Percentiles rank a stretch among this genome's conserved stretches.
Evolutionary conservation across 495 filamentous ascomycete genomes (phyloP).

Genomic region (Hyphodiscus hymeniophilus): DNA sequence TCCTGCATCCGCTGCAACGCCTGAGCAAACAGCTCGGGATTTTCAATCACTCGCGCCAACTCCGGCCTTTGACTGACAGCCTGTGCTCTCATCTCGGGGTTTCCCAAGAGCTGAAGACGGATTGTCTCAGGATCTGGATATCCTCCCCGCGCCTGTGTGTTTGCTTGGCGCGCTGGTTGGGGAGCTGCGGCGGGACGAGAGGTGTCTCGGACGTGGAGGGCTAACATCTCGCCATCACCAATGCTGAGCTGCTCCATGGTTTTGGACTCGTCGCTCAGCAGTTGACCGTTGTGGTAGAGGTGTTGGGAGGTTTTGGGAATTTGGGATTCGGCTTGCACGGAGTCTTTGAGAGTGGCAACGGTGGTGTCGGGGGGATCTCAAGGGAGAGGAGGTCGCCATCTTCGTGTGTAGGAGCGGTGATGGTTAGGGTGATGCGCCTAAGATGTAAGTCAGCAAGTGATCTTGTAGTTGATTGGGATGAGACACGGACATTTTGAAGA

Average conservation of each 20-base stretch:
- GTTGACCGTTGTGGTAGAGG: conserved; percentile 83
- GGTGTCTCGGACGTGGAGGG: conserved; percentile 61
- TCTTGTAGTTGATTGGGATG: neutral
- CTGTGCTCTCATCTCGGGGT: conserved; percentile 62
- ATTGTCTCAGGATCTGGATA: conserved; percentile 71
- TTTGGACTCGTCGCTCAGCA: conserved; percentile 66
- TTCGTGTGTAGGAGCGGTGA: conserved; percentile 58
- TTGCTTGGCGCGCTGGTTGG: conserved; percentile 22
- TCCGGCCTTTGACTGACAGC: conserved; percentile 63
- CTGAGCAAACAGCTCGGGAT: conserved; percentile 65
- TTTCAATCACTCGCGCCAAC: conserved; percentile 68
- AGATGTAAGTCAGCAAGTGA: neutral
- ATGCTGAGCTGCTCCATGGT: conserved; percentile 78
- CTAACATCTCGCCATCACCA: conserved; percentile 86
- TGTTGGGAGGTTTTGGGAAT: conserved; percentile 52
- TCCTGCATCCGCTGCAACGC: conserved; percentile 56
- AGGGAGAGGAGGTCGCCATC: conserved; percentile 77
- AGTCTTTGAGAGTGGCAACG: conserved; percentile 77
- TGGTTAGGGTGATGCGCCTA: conserved; percentile 82
- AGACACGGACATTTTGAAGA: conserved; percentile 16
- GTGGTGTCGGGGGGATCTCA: conserved; percentile 79
- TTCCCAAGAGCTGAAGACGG: conserved; percentile 70
- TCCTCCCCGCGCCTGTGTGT: conserved; percentile 26
- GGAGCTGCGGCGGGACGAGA: conserved; percentile 7
- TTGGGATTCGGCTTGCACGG: conserved; percentile 53